Evolutionary conservation across 805 yeast genomes (phyloP), one percentile per base, ranked within the genome.

Genomic region (Peterozyma xylosa): DNA sequence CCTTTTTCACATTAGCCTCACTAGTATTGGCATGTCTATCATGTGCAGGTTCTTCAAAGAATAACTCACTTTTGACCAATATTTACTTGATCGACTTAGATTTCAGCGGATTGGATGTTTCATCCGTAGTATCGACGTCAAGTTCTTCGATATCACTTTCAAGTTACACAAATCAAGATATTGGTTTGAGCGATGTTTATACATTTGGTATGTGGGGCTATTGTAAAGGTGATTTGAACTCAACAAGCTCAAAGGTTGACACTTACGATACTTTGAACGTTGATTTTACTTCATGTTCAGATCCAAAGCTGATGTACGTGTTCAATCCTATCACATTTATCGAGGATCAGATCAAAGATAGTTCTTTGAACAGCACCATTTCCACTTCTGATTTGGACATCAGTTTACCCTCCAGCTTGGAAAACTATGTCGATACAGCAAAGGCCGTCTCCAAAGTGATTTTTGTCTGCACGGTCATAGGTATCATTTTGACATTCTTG

Each of bases 181-280:
- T 68, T 2, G 74, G 74, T 2, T 51, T 78, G 9, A 57, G 74
- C 3, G 71, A 70, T 37, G 64, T 73, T 29, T 76, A 75, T 50
- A 68, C 74, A 13, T 63, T 79, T 32, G 85, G 86, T 33, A 60
- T 77, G 51, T 81, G 83, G 76, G 82, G 83, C 18, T 80, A 77
- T 60, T 82, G 89, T 59, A 53, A 65, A 43, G 82, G 80, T 17
- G 50, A 54, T 45, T 21, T 38, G 32, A 42, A 43, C 18, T 13
- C 18, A n/a, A 42, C 37, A 29, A 32, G 16, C 9, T 15, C 43
- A 4, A 39, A 43, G 3, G 35, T 45, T 14, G 45, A 42, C 35
- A n/a, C 41, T 52, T 46, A 51, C 16, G 45, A 52, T 11, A 39
- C 46, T 13, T 46, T 56, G 30, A 46, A 46, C 34, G 53, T 58